Percentiles rank a stretch among this genome's conserved stretches.
These are phyloP conservation scores for Abelmoschus esculentus DNA, from an alignment of 345 rosid genomes.

Conservation along the genomic window DNA sequence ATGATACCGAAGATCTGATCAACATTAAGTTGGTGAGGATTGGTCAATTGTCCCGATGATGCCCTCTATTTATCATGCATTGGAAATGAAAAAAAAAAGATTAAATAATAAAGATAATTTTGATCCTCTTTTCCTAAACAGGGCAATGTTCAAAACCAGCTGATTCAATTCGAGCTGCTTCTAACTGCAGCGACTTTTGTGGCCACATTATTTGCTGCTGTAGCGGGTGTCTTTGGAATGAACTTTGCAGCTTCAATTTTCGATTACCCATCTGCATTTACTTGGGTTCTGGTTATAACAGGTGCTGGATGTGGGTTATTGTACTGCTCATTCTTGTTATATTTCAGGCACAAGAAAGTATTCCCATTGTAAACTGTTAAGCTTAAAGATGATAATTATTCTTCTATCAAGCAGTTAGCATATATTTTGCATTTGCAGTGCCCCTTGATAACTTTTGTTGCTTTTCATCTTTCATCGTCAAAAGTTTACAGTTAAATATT, in stretches of 20 bases:
- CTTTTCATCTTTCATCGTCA: background rate
- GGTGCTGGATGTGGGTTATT: slow-evolving; percentile 46
- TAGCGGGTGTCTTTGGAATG: slow-evolving; percentile 86
- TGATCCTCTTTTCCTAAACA: slow-evolving; percentile 22
- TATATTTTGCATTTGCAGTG: background rate
- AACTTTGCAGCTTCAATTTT: slow-evolving; percentile 62
- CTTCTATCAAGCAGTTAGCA: background rate
- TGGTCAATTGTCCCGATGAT: background rate
- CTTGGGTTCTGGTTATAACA: slow-evolving; percentile 66
- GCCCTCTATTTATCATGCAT: background rate
- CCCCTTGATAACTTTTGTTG: background rate
- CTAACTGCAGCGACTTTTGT: slow-evolving; percentile 92
- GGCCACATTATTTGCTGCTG: slow-evolving; percentile 75
- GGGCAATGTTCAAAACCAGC: slow-evolving; percentile 92
- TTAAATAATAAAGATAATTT: background rate
- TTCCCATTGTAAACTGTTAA: slow-evolving; percentile 49
- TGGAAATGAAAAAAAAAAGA: background rate
- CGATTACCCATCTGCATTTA: slow-evolving; percentile 52
- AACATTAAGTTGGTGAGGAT: slow-evolving; percentile 76
- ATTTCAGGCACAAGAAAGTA: slow-evolving; percentile 76
- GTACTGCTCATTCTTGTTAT: slow-evolving; percentile 56
- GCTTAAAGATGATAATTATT: background rate
- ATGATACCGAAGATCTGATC: slow-evolving; percentile 94
- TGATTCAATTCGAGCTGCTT: slow-evolving; percentile 91
- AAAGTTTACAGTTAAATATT: background rate